Evolutionary conservation across 2,329 filamentous ascomycete genomes (phyloP).

Genomic region (Herpotrichia juniperi): DNA sequence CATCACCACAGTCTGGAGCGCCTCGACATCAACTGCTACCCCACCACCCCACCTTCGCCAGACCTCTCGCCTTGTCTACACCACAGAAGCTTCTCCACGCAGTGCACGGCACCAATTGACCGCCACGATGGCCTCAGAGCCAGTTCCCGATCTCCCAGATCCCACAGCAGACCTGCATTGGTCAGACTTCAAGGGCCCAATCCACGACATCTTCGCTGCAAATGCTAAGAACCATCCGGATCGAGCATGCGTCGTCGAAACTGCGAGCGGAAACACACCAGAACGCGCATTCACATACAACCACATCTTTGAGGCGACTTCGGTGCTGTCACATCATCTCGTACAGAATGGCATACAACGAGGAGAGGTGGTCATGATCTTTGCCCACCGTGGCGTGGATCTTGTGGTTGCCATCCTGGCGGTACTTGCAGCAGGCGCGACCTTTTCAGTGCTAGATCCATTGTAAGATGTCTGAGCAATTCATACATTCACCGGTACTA

Average conservation of each 20-base stretch:
- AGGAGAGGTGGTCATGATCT: conserved; percentile 94
- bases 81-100: too few relatives aligned
- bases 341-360: conserved; percentile 72
- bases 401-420: conserved; percentile 83
- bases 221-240: conserved; percentile 74
- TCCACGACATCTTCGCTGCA: conserved; percentile 71
- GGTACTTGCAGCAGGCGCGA: conserved; percentile 62
- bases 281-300: conserved; percentile 78
- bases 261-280: conserved; percentile 58
- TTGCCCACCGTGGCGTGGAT: conserved; percentile 81
- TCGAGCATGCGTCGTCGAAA: conserved; percentile 71
- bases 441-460: conserved; percentile 75
- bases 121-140: conserved; percentile 34
- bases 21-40: neutral
- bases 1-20: too few relatives aligned
- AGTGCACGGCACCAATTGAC: conserved; percentile 19
- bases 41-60: conserved; percentile 8
- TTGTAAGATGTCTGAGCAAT: conserved; percentile 55
- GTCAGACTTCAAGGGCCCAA: conserved; percentile 68
- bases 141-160: conserved; percentile 58
- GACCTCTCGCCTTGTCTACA: too few relatives aligned
- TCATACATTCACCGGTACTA: conserved; percentile 1
- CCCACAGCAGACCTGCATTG: conserved; percentile 72
- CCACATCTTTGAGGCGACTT: conserved; percentile 86
- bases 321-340: conserved; percentile 79